Conservation (phyloP, 352 stramenopile genomes). For the Phytophthora ohioensis region DNA sequence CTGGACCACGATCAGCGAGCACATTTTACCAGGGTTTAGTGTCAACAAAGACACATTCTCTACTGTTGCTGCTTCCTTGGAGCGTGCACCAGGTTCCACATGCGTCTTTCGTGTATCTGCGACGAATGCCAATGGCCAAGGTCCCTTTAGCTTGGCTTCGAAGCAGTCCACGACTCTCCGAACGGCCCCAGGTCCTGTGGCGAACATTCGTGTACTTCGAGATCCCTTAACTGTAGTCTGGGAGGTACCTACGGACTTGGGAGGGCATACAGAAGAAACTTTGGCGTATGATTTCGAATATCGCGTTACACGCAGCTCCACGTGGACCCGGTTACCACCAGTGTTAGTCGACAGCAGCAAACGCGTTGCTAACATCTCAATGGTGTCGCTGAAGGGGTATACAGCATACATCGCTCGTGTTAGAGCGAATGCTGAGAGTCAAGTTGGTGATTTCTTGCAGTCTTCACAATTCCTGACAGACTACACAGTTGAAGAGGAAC, state of each 20-base stretch:
- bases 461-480: conserved; percentile 53
- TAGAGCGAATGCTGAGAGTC: conserved; percentile 42
- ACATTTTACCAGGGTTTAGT: conserved; percentile 37
- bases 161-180: conserved; percentile 38
- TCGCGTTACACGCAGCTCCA: conserved; percentile 44
- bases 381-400: conserved; percentile 33
- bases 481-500: conserved; percentile 17
- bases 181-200: conserved; percentile 33
- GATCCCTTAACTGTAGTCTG: conserved; percentile 50
- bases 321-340: conserved; percentile 45
- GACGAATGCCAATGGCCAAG: conserved; percentile 57
- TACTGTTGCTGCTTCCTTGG: conserved; percentile 44
- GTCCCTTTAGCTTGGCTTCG: conserved; percentile 59
- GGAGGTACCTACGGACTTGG: conserved; percentile 39
- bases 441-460: conserved; percentile 36
- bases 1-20: conserved; percentile 53
- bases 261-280: conserved; percentile 17
- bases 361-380: conserved; percentile 21
- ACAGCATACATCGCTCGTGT: conserved; percentile 56
- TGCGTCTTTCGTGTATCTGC: conserved; percentile 68
- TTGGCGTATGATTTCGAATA: conserved; percentile 62
- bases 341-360: conserved; percentile 16
- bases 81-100: conserved; percentile 46
- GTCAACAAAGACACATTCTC: conserved; percentile 21
- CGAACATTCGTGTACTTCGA: conserved; percentile 30